Base-by-base conservation (phyloP, 495 filamentous ascomycete species). In the Neurospora sp. region DNA sequence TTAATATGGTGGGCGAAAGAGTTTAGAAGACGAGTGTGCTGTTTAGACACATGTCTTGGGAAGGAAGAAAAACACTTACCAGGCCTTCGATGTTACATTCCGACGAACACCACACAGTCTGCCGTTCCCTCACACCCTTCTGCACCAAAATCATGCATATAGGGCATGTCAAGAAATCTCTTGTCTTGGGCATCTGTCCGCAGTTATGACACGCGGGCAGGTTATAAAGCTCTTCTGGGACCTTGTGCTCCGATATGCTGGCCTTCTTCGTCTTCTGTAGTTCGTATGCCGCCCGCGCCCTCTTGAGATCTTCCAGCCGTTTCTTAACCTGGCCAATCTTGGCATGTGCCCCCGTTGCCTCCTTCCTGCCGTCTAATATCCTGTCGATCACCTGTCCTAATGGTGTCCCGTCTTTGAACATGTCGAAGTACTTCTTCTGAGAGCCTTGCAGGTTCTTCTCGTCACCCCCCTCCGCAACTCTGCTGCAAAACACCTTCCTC, bases 251-350 rank as follows among this genome's bases (percentile, higher is more conserved):
- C 40, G 71, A 76, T 35, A 72, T 69, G 42, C 71, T 77, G 45
- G 81, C 80, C 68, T 78, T 82, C 72, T 77, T 80, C 18, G 76
- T 71, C 74, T 82, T 84, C 22, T 82, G 77, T 31, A 80, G 76
- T 70, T 83, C 82, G 69, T 84, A 79, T 8, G 82, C 83, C 41
- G 82, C 79, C 69, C 80, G 79, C n/a, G 81, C 84, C 31, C 84
- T 74, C 47, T 75, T 78, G 14, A 86, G 81, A 42, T 85, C 81
- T 40, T 83, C 79, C 3, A 85, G 77, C 37, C 81, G 78, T 73
- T 80, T 73, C 20, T 79, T 77, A 12, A 82, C 73, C 38, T 76
- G 76, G 31, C 77, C 77, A n/a, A 78, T 80, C 72, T 84, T 78
- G 14, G 80, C 80, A 40, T 75, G 72, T 22, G 79, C 78, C 22